Conservation (phyloP, 2,329 filamentous ascomycete genomes). For the Niveomyces coronatus region DNA sequence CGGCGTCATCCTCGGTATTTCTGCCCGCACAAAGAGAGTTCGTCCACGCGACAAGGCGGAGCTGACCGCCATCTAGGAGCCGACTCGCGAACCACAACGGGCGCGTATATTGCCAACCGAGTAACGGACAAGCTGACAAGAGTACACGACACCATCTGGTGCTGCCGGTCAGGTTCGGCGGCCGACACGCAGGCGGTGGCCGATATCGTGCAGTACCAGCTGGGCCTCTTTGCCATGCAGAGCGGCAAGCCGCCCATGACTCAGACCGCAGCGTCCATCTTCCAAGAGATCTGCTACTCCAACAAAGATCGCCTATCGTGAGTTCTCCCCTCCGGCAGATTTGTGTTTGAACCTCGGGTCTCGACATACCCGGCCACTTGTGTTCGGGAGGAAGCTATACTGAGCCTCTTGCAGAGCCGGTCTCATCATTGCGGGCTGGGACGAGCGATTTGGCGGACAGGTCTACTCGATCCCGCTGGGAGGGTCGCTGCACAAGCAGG, state of each 20-base stretch:
- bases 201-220: conserved; percentile 94
- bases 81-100: conserved; percentile 94
- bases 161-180: conserved; percentile 93
- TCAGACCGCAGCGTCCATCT: conserved; percentile 88
- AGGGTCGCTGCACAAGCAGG: conserved; percentile 93
- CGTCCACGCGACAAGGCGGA: too few relatives aligned
- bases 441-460: conserved; percentile 87
- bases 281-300: conserved; percentile 95
- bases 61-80: conserved; percentile 49
- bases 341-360: too few relatives aligned
- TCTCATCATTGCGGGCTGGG: conserved; percentile 97
- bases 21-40: too few relatives aligned
- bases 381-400: too few relatives aligned
- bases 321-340: conserved; percentile 21
- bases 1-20: conserved; percentile 78
- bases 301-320: conserved; percentile 93
- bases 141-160: conserved; percentile 99
- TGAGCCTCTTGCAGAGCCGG: conserved; percentile 61
- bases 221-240: conserved; percentile 82
- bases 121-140: conserved; percentile 98
- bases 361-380: too few relatives aligned
- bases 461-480: conserved; percentile 96
- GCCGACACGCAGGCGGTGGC: conserved; percentile 97
- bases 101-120: conserved; percentile 96
- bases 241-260: conserved; percentile 89